Base-by-base conservation (phyloP, 768 basidiomycete species). In the Gautieria morchelliformis region DNA sequence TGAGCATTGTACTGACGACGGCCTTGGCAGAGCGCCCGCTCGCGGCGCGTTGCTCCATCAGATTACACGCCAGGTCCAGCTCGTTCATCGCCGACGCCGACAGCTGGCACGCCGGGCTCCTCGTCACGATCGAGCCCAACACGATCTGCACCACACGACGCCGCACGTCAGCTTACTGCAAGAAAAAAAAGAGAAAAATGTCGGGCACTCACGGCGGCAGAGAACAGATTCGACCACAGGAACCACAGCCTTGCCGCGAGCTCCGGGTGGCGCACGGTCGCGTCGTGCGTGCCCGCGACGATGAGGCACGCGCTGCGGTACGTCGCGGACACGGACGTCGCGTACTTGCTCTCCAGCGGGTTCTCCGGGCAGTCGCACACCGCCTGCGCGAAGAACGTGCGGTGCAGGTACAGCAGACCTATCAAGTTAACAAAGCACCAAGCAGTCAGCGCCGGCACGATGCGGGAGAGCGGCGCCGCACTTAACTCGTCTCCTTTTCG, bases 21-120 rank as follows among this genome's bases (percentile, higher is more conserved):
- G 56, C 56, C 48, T 57, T 57, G 5, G 56, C 56, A 20, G 56
- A 57, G 4, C 56, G 56, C 5, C 56, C 56, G 7, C 42, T 42
- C 6, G 56, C 56, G 3, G 56, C 56, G 19, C 56, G n/a, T 9
- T 49, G 56, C n/a, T 57, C 56, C 56, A 57, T 57, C 32, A 87
- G 74, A 56, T 86, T 82, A 62, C 84, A 87, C 6, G 85, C 85
- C 0, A 86, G 86, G 65, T 87, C 84, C 30, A 88, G 71, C 63
- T 88, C 86, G 8, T 80, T 76, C 9, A 88, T 75, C 4, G 85
- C 86, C 22, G 85, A 87, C 17, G 84, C 83, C 20, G 85, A 86
- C 59, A 88, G 69, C 62, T 84, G 85, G 80, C 87, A 85, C 17
- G 86, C 87, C 11, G 86, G 85, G 68, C 85, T 87, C 52, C 85